Percentiles rank a stretch among this genome's conserved stretches.
phyloP scores from a whole-genome alignment of 768 basidiomycete genomes.

The Pseudohyphozyma bogoriensis region DNA sequence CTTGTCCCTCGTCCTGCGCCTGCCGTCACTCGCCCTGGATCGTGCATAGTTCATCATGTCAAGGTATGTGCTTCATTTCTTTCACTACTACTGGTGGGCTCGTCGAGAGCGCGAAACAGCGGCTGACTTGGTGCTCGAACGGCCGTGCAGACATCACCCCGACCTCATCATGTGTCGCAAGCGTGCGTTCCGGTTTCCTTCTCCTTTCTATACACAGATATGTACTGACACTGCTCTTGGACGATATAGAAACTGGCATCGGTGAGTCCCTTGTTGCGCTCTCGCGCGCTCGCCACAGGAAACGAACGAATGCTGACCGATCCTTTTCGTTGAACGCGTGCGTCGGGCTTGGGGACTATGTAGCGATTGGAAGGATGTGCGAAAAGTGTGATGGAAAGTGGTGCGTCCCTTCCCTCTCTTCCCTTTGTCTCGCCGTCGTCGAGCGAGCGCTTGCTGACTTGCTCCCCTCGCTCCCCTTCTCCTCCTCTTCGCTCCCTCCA shows the following conservation, averaged over 20 bases:
- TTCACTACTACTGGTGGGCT: too few species aligned
- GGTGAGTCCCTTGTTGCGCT: conserved; percentile 47
- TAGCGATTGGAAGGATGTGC: conserved; percentile 96
- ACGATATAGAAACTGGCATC: conserved; percentile 62
- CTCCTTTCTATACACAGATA: neutral
- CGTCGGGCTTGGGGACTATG: too few species aligned
- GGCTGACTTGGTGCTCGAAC: too few species aligned
- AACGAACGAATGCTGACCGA: too few species aligned
- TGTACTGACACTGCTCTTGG: neutral
- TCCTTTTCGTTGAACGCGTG: neutral
- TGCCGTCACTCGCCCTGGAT: too few species aligned
- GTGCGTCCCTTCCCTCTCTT: conserved; percentile 44
- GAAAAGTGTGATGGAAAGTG: conserved; percentile 99
- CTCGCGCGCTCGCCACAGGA: neutral
- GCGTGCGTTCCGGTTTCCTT: conserved; percentile 39
- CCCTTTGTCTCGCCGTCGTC: neutral
- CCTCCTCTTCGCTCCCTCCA: too few species aligned
- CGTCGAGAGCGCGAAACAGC: too few species aligned
- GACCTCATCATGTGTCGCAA: conserved; percentile 96
- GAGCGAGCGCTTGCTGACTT: neutral
- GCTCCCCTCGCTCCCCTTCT: neutral
- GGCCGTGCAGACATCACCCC: conserved; percentile 90
- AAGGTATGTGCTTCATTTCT: too few species aligned
- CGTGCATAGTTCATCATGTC: too few species aligned
- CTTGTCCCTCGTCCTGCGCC: too few species aligned